Base-by-base conservation (phyloP, 306 rosid genomes). In the Lotus japonicus region DNA sequence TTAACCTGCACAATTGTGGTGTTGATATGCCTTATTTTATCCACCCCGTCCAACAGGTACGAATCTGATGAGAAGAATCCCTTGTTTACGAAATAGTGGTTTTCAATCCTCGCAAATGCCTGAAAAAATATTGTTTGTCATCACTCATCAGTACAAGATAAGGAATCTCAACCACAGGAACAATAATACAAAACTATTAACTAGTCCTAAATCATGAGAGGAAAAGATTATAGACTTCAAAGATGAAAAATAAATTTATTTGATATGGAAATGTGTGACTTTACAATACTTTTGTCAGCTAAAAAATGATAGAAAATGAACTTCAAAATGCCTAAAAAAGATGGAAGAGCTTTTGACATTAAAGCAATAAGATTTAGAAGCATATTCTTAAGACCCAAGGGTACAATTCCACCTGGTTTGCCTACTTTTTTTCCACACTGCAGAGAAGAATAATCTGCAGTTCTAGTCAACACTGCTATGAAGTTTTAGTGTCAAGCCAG, bases 51-150 rank as follows among this genome's bases (percentile, higher is more conserved):
- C 69, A 92, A 79, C 73, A 92, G 85, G 90, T 44, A 88, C 11
- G 96, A 85, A 79, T 92, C 97, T 5, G 94, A 70, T 62, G 97
- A 70, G 67, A 92, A 88, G 88, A 92, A 92, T 49, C 96, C 98
- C 84, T 39, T 82, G 76, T 92, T 90, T 69, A 75, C 76, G 46
- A 92, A 90, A 73, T 92, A 92, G 83, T 92, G 96, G 82, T 92
- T 92, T 85, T 92, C 97, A 12, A 92, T 92, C 91, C 96, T 88
- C 18, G 98, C 97, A 71, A 92, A 92, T 65, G 98, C 98, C 98
- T 92, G 78, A 58, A 11, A 72, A n/a, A 51, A 72, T 48, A 46
- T 11, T 18, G 69, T 28, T 69, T 43, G 58, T 17, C 51, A 65
- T 60, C 49, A 68, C 6, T 36, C 41, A 58, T 57, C 17, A 48